Evolutionary conservation across 2,329 filamentous ascomycete species (phyloP).

Genomic region (Fusarium circinatum): DNA sequence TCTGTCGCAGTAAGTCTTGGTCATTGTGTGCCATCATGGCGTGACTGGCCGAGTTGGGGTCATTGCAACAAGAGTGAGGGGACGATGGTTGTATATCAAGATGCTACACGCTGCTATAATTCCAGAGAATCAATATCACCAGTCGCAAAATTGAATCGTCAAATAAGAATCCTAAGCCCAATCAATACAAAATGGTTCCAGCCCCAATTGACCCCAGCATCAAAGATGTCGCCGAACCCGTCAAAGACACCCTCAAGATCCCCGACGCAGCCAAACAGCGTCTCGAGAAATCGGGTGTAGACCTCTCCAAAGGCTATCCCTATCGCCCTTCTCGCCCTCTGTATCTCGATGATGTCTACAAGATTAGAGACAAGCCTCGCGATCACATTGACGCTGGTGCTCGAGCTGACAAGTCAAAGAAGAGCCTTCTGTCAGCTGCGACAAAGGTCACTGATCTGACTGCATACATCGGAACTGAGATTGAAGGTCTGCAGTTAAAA

Average conservation of each 20-base stretch:
- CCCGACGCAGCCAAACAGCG: slow-evolving; percentile 67
- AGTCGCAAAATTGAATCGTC: accelerated
- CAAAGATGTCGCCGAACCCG: slow-evolving; percentile 69
- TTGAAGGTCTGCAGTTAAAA: slow-evolving; percentile 71
- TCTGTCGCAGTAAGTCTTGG: background rate
- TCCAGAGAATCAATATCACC: background rate
- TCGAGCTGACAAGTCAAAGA: slow-evolving; percentile 73
- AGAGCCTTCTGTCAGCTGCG: slow-evolving; percentile 67
- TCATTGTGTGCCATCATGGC: slow-evolving; percentile 18
- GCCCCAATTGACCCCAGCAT: slow-evolving; percentile 71
- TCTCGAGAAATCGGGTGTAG: slow-evolving; percentile 74
- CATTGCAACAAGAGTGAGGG: background rate
- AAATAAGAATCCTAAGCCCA: background rate
- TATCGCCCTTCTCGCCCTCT: slow-evolving; percentile 74
- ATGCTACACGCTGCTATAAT: accelerated
- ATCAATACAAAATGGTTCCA: slow-evolving; percentile 55
- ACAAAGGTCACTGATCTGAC: slow-evolving; percentile 72
- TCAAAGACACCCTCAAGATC: slow-evolving; percentile 71
- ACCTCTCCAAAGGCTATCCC: slow-evolving; percentile 76
- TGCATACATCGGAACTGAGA: slow-evolving; percentile 71
- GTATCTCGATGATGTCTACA: slow-evolving; percentile 75
- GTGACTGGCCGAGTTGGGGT: slow-evolving; percentile 2
- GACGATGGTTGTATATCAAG: slow-evolving; percentile 6
- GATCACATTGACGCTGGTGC: slow-evolving; percentile 70
- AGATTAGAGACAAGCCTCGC: slow-evolving; percentile 66